Evolutionary conservation across 352 stramenopile species (phyloP).

Genomic region (Globisporangium paroecandrum): DNA sequence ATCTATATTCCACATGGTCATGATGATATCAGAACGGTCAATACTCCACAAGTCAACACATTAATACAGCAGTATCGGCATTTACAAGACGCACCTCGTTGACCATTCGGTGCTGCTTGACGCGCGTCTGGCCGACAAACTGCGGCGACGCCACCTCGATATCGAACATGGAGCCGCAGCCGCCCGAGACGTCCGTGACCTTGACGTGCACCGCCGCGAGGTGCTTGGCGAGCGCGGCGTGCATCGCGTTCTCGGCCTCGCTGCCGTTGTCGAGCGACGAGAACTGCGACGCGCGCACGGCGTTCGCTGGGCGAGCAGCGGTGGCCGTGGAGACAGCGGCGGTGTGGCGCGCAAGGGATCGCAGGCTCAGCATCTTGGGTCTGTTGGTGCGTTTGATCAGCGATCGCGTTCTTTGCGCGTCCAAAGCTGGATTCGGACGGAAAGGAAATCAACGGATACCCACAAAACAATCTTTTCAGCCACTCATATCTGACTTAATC

Average conservation of each 20-base stretch:
- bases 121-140: slow-evolving; percentile 75
- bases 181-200: slow-evolving; percentile 84
- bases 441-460: no score
- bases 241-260: slow-evolving; percentile 72
- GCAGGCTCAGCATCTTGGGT: slow-evolving; percentile 11
- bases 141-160: slow-evolving; percentile 79
- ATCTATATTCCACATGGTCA: slow-evolving; percentile 30
- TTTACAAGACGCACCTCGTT: slow-evolving; percentile 54
- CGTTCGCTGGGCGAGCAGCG: neutral
- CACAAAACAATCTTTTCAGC: neutral
- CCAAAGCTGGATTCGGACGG: neutral
- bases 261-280: slow-evolving; percentile 25
- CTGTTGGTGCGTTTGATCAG: slow-evolving; percentile 1
- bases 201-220: slow-evolving; percentile 79
- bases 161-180: slow-evolving; percentile 88
- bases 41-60: neutral
- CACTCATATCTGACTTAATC: neutral
- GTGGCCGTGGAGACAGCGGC: neutral
- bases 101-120: slow-evolving; percentile 87
- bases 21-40: neutral
- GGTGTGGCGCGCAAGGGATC: slow-evolving; percentile 1
- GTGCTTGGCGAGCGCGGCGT: slow-evolving; percentile 43
- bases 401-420: slow-evolving; percentile 2
- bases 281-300: slow-evolving; percentile 5
- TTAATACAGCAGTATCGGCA: neutral